These are phyloP conservation scores for Rutstroemia sp. DNA, from an alignment of 2,329 filamentous ascomycete species.

Conservation along the genomic window DNA sequence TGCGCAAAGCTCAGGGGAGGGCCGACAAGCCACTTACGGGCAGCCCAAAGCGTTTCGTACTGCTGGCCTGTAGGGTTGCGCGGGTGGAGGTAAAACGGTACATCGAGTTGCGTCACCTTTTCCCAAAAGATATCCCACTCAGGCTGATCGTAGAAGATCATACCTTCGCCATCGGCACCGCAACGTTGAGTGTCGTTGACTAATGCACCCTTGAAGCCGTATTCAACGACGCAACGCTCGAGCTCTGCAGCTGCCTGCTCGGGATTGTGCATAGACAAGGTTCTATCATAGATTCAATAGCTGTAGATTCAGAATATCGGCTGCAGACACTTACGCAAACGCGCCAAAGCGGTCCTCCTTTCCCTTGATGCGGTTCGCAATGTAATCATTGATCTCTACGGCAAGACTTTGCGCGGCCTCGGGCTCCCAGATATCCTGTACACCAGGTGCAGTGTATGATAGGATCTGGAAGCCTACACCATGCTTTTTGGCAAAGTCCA, in stretches of 20 bases:
- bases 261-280: slow-evolving; percentile 47
- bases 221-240: slow-evolving; percentile 42
- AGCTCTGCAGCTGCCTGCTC: slow-evolving; percentile 43
- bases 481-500: slow-evolving; percentile 38
- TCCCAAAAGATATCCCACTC: slow-evolving; percentile 57
- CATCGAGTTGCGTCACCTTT: slow-evolving; percentile 49
- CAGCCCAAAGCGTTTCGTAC: slow-evolving; percentile 49
- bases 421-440: slow-evolving; percentile 39
- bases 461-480: slow-evolving; percentile 42
- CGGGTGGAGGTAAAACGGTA: slow-evolving; percentile 58
- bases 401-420: slow-evolving; percentile 36
- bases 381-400: slow-evolving; percentile 30
- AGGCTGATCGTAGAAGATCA: slow-evolving; percentile 56
- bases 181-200: slow-evolving; percentile 53
- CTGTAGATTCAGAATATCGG: too few species aligned
- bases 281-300: slow-evolving; percentile 4
- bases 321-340: slow-evolving; percentile 29
- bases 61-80: slow-evolving; percentile 47
- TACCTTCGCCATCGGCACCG: slow-evolving; percentile 51
- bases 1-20: slow-evolving; percentile 52
- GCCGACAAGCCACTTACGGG: slow-evolving; percentile 52
- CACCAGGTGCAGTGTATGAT: slow-evolving; percentile 42
- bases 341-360: slow-evolving; percentile 37
- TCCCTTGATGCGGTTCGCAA: slow-evolving; percentile 19
- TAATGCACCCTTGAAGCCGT: slow-evolving; percentile 55